A percentile compares a stretch with the other conserved stretches of the same genome.
Conservation (phyloP, 257 asterid species). For the Ligustrum vulgare region DNA sequence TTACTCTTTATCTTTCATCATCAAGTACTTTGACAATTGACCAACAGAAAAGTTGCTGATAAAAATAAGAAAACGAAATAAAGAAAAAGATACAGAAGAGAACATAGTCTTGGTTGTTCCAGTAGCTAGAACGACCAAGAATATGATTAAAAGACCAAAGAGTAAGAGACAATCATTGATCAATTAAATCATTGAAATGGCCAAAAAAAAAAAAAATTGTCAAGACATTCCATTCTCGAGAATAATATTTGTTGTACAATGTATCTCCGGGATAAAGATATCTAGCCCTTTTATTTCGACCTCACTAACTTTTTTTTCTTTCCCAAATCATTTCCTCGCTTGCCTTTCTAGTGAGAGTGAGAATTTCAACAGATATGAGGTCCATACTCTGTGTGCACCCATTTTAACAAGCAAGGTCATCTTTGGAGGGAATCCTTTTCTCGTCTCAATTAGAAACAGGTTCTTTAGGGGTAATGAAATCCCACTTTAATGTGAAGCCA, state of each 20-base stretch:
- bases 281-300: not conserved
- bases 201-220: slow-evolving; percentile 9
- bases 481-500: not conserved
- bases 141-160: not conserved
- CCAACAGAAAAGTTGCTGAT: not conserved
- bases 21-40: not conserved
- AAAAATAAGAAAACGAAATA: not conserved
- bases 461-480: slow-evolving; percentile 1
- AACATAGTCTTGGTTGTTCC: not conserved
- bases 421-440: not conserved
- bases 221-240: not conserved
- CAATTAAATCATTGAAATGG: not conserved
- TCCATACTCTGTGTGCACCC: not conserved
- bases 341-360: not conserved
- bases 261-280: slow-evolving; percentile 1
- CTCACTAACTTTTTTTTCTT: not conserved
- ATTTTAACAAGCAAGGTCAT: not conserved
- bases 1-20: not conserved
- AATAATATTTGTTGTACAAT: not conserved
- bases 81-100: not conserved
- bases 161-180: not conserved
- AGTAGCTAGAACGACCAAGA: not conserved
- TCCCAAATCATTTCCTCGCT: not conserved
- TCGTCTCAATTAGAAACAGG: not conserved
- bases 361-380: not conserved